Evolutionary conservation across 129 eudicot species (phyloP), one percentile per base, ranked within the genome.

Genomic region (Saussurea involucrata): DNA sequence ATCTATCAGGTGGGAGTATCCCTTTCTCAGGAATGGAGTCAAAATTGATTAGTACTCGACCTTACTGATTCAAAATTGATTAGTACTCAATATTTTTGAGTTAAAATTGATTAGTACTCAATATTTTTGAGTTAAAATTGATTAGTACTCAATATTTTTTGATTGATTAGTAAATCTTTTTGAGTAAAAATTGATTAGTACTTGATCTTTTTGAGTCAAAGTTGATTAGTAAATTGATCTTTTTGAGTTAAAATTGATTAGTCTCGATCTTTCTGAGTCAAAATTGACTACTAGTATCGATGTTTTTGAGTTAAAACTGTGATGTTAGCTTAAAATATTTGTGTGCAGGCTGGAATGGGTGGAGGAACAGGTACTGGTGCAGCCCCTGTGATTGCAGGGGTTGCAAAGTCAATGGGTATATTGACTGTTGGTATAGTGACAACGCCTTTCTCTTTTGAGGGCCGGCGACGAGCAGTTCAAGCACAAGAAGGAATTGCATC

Each of bases 281-380:
- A 42, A 9, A 49, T 49, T 15, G 58, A n/a, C n/a, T n/a, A 49
- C 17, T n/a, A 49, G 58, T 49, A 4, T 49, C 21, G 58, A 49
- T 49, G 21, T 17, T 49, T 49, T 58, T 6, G 25, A 58, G 28
- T 60, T 7, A 20, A 18, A 60, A 60, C 1, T 3, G 13, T 20
- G 13, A 18, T 60, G 28, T 22, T 60, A 22, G 65, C 64, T 34
- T 21, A 4, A 4, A 28, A 24, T 44, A 68, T 7, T 58, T 31
- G 36, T 69, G 46, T 86, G 80, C 92, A 94, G 98, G 98, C 97
- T 34, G 98, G 98, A 53, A 94, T 94, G 98, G 98, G 98, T 73
- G 98, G 98, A 71, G 98, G 98, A 69, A 94, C 98, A n/a, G 98
- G 98, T 25, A 94, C 98, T 2, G 98, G 98, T 71, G 98, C 85